Evolutionary conservation across 305 asterid genomes (phyloP), one percentile per base, ranked within the genome.

Genomic region (Rubia balearica): DNA sequence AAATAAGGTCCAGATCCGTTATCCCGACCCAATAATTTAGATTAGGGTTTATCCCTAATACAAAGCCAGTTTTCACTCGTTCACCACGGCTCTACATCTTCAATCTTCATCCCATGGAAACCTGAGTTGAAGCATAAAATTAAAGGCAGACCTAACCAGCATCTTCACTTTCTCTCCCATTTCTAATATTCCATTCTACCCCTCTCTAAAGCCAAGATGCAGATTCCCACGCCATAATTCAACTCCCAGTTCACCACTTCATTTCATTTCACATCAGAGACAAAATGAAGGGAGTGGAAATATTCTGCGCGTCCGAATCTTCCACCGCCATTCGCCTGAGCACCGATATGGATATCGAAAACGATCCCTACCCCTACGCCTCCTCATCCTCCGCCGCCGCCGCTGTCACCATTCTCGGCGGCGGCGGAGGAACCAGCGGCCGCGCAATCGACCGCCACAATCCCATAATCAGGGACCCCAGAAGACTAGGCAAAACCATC

Each of bases 391-490:
- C 61, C 30, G 0, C 33, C 61, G 6, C 33, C 12, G 7, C 14
- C 33, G 33, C 14, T 33, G 62, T 88, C 42, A 71, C 88, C 13
- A 5, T 27, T 1, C 1, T 22, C 3, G 4, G 8, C 13, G 30
- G 30, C 33, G 62, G 33, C 27, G 33, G 27, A 7, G 36, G 30
- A 7, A 22, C 76, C 10, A 40, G 80, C 64, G 81, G 90, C 69
- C 90, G 87, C 8, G 86, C 95, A 66, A 90, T 92, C 42, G 98
- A 92, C 84, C 89, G 98, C 5, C 69, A 80, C 83, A 92, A 92
- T 36, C 98, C 98, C 61, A 88, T 92, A 43, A 90, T 92, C 51
- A 74, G 76, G 30, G 98, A 92, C 80, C 81, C 88, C 0, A 74
- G 78, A 22, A 76, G 97, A 55, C 46, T 74, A 12, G 71, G 78